phyloP scores from a whole-genome alignment of 2,329 filamentous ascomycete species.

The Monosporascus sp. region DNA sequence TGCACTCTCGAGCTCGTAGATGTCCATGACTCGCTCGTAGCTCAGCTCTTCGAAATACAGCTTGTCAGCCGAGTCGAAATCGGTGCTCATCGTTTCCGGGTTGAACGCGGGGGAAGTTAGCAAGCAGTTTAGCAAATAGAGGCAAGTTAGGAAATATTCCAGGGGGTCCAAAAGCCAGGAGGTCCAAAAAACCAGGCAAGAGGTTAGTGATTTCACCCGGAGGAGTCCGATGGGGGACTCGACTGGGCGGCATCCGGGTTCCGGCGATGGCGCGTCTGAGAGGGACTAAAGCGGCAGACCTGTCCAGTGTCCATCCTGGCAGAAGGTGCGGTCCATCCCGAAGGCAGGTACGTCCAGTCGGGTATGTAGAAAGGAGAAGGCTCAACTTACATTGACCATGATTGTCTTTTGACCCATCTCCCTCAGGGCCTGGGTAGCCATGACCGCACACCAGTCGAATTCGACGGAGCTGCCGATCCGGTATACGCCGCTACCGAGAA shows the following conservation, averaged over 20 bases:
- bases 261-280: too few relatives aligned
- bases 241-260: not conserved
- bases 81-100: conserved; percentile 69
- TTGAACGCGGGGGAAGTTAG: too few relatives aligned
- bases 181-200: not conserved
- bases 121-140: not conserved
- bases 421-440: conserved; percentile 75
- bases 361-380: conserved; percentile 5
- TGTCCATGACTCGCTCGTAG: conserved; percentile 98
- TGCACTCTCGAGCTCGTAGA: conserved; percentile 86
- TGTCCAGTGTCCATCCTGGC: too few relatives aligned
- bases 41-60: conserved; percentile 96
- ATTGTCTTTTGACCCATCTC: conserved; percentile 93
- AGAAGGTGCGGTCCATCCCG: too few relatives aligned
- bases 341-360: not conserved
- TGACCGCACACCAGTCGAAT: conserved; percentile 98
- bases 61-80: conserved; percentile 84
- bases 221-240: not conserved
- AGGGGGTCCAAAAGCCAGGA: conserved; percentile 1
- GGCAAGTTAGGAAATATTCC: not conserved
- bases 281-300: too few relatives aligned
- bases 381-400: conserved; percentile 75
- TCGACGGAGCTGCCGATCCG: conserved; percentile 96
- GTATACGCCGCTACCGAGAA: conserved; percentile 94
- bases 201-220: too few relatives aligned